Base-by-base conservation (phyloP, 371 early-diverging fungal species). In the Catenaria anguillulae region DNA sequence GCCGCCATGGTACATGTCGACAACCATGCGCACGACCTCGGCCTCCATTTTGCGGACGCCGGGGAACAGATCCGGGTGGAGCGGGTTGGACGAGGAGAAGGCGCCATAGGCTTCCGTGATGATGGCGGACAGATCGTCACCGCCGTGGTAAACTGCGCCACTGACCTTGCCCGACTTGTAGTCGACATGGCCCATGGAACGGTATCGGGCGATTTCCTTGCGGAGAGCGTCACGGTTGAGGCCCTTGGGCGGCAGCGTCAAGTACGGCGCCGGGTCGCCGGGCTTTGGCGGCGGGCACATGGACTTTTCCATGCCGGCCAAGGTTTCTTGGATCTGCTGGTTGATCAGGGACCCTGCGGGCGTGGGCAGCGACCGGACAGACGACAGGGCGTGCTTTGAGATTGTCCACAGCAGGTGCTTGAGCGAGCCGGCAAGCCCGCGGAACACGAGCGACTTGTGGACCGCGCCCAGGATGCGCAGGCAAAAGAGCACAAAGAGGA, bases 21-120 rank as follows among this genome's bases (percentile, higher is more conserved):
- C 33, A 1, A 48, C 33, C 36, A 60, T 43, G n/a, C 33, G 33
- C 43, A 36, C 43, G 2, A 60, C n/a, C 35, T 60, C 36, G 35
- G 93, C 90, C 68, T 96, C 97, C 86, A 96, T 90, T 63, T 87
- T 83, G 60, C 95, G 83, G n/a, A 92, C 76, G 31, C 92, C 93
- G 4, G 95, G 95, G 76, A 94, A 96, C 55, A 93, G 81, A 61
- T 92, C 94, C 8, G 97, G 94, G 67, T 96, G 97, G 59, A 96
- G 77, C 24, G 94, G 93, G 66, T 96, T 96, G 46, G 89, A 75
- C 45, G 86, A 68, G 24, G 83, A 81, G 69, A 89, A 94, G 70
- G 87, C 77, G n/a, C 78, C 78, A 68, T 89, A 93, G 2, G 94
- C 93, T 60, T 89, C 82, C 31, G 84, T 84, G 21, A 84, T 71